Conservation (phyloP, 2,329 filamentous ascomycete species). For the Juglanconis sp. region DNA sequence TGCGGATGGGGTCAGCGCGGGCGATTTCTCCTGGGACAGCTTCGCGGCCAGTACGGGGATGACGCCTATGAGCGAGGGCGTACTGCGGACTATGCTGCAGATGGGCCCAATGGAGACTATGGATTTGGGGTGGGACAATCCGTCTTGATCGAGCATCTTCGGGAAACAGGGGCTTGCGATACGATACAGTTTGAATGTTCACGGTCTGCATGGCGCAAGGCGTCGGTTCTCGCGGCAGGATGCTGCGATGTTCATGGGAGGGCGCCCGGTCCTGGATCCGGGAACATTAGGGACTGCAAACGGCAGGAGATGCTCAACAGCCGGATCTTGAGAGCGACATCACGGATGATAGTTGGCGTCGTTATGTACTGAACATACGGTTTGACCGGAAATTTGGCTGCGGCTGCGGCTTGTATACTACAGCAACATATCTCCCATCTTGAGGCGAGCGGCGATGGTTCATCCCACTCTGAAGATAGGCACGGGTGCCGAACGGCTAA, state of each 20-base stretch:
- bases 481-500: background rate
- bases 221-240: background rate
- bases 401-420: slow-evolving; percentile 7
- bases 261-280: background rate
- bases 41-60: slow-evolving; percentile 41
- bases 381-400: background rate
- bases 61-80: slow-evolving; percentile 55
- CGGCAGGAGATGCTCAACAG: background rate
- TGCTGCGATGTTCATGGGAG: background rate
- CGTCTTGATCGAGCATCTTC: slow-evolving; percentile 13
- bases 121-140: slow-evolving; percentile 48
- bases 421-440: slow-evolving; percentile 1
- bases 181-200: background rate
- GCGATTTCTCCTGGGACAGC: slow-evolving; percentile 32
- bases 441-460: background rate
- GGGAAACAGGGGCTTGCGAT: background rate
- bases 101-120: slow-evolving; percentile 60
- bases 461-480: slow-evolving; percentile 6
- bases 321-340: background rate
- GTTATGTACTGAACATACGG: background rate
- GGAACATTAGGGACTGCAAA: background rate
- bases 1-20: slow-evolving; percentile 5
- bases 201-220: background rate
- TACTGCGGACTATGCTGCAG: slow-evolving; percentile 55
- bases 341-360: background rate